Base-by-base conservation (phyloP, 2,329 filamentous ascomycete genomes). In the Camillea tinctor region DNA sequence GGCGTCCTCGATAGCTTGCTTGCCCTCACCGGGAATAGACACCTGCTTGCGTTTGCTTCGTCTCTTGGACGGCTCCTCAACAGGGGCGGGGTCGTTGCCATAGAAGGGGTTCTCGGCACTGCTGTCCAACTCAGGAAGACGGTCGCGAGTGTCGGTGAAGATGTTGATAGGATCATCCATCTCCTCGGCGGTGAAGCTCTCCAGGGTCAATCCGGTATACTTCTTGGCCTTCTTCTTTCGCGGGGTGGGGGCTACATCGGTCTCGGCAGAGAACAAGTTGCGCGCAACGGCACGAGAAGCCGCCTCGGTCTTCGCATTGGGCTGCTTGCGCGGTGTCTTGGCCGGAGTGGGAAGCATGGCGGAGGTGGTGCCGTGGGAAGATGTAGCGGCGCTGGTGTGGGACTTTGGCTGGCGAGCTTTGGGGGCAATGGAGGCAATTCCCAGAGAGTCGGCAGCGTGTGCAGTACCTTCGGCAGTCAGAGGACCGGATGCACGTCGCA, bases 141-240 rank as follows among this genome's bases (percentile, higher is more conserved):
- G 87, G 66, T 96, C 93, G 64, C 92, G 88, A 0, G 90, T 86
- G 73, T 95, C 91, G 49, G 89, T 93, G 71, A 87, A 94, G 69
- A 94, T 91, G 64, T 84, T 74, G 66, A 93, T 90, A n/a, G 80
- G 73, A 50, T 81, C 78, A 50, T 85, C 81, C 7, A 81, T 76
- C n/a, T 84, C 81, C 55, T 86, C 83, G 7, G 75, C 81, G 22
- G 75, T 77, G 70, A 89, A 88, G 74, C 84, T 88, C 63, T 84
- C 82, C 64, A 88, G 69, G 11, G 80, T 77, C 50, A 82, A 75
- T 55, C 82, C 81, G 4, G 76, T 80, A 72, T 85, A 83, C 73
- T 85, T 85, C 75, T 84, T 86, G 52, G 78, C 71, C 66, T 81
- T 81, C 66, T 78, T 78, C 75, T 86, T 88, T 69, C 81, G 84